A percentile compares a stretch with the other conserved stretches of the same genome.
Conservation (phyloP, 1,139 yeast genomes). For the Ashbya aceris region DNA sequence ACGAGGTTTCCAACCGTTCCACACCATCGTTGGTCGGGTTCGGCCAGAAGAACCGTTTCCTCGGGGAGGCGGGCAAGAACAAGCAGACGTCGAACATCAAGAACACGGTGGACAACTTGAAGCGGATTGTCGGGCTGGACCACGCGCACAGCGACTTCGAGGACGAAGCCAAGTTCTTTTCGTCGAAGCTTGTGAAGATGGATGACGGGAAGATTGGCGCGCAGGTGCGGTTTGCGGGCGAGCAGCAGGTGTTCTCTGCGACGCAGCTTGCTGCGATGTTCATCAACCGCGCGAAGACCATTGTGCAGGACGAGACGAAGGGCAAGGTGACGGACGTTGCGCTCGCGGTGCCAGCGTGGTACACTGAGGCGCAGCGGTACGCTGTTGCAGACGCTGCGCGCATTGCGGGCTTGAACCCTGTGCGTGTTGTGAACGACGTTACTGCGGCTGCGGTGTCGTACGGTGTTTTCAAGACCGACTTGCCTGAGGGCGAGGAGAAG, state of each 20-base stretch:
- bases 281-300: conserved; percentile 80
- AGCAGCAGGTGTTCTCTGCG: conserved; percentile 70
- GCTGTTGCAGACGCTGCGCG: conserved; percentile 92
- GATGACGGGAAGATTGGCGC: conserved; percentile 71
- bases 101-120: conserved; percentile 90
- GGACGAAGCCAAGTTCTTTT: conserved; percentile 64
- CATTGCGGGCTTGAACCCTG: conserved; percentile 96
- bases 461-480: conserved; percentile 95
- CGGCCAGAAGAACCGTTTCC: conserved; percentile 77
- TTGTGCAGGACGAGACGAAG: conserved; percentile 75
- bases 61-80: conserved; percentile 93
- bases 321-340: conserved; percentile 77
- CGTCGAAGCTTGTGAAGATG: conserved; percentile 60
- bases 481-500: conserved; percentile 69
- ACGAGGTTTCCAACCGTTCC: conserved; percentile 95
- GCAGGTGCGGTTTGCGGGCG: conserved; percentile 76
- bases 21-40: conserved; percentile 95
- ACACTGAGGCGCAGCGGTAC: conserved; percentile 92
- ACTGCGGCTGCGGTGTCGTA: conserved; percentile 99
- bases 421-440: conserved; percentile 91
- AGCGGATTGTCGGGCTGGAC: conserved; percentile 79
- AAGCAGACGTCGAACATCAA: conserved; percentile 94
- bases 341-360: conserved; percentile 95
- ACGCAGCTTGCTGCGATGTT: conserved; percentile 93
- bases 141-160: conserved; percentile 70